These are phyloP conservation scores for Phytophthora idaei DNA, from an alignment of 352 stramenopile species.

Conservation along the genomic window DNA sequence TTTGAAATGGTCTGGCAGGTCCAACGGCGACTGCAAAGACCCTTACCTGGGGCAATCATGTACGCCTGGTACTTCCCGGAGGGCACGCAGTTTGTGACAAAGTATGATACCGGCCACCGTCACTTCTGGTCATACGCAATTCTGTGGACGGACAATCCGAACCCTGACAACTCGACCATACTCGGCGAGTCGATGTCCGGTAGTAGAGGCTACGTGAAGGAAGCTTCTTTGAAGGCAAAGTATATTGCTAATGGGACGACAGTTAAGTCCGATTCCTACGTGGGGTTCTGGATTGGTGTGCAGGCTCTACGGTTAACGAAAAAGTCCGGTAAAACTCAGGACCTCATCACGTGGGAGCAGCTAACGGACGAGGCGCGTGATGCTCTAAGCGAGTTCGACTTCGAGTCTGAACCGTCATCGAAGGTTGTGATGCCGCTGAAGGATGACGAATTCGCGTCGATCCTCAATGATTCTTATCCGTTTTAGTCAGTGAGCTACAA, in stretches of 20 bases:
- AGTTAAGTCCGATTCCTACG: slow-evolving; percentile 9
- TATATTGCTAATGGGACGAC: slow-evolving; percentile 12
- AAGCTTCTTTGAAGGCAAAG: slow-evolving; percentile 15
- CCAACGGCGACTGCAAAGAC: slow-evolving; percentile 27
- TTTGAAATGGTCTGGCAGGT: slow-evolving; percentile 11
- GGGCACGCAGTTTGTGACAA: background rate
- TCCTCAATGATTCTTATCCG: background rate
- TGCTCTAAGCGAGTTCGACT: slow-evolving; percentile 2
- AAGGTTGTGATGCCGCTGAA: background rate
- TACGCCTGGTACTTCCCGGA: slow-evolving; percentile 30
- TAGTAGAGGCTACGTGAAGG: slow-evolving; percentile 3
- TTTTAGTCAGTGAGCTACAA: too few species aligned
- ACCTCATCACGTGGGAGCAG: slow-evolving; percentile 27
- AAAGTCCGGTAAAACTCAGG: slow-evolving; percentile 3
- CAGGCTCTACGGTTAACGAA: background rate
- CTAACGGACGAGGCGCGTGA: slow-evolving; percentile 9
- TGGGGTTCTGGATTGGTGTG: background rate
- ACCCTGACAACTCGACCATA: slow-evolving; percentile 18
- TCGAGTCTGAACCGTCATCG: background rate
- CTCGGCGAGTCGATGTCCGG: slow-evolving; percentile 23
- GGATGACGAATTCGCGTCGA: background rate
- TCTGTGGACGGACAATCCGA: slow-evolving; percentile 10
- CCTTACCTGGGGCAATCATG: slow-evolving; percentile 28
- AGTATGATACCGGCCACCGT: slow-evolving; percentile 1
- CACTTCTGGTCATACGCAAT: slow-evolving; percentile 18